Evolutionary conservation across 2,329 filamentous ascomycete species (phyloP).

Genomic region (Neofusicoccum kwambonambiense): DNA sequence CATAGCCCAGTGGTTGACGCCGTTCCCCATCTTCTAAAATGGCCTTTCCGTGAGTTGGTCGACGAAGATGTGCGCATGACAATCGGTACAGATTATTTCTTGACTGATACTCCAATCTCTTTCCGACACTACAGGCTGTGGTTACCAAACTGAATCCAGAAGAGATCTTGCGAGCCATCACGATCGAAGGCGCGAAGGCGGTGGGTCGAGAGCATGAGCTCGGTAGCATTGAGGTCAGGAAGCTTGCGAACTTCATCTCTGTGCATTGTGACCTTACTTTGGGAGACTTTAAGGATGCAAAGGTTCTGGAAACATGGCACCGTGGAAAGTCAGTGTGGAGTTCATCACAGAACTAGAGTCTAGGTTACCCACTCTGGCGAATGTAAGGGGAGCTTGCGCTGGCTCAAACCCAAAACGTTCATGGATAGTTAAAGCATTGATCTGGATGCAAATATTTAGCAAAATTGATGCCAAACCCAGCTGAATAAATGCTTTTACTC

Average conservation of each 20-base stretch:
- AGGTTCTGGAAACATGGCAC: no score
- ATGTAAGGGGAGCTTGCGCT: no score
- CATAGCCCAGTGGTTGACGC: conserved; percentile 23
- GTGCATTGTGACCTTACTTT: no score
- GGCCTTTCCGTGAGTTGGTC: conserved; percentile 30
- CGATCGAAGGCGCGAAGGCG: conserved; percentile 30
- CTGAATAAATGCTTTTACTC: no score
- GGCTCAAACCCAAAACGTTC: no score
- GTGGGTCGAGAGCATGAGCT: conserved; percentile 26
- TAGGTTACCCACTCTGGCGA: no score
- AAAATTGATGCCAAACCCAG: no score
- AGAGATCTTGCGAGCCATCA: conserved; percentile 27
- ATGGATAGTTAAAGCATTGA: no score
- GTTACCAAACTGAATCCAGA: neutral
- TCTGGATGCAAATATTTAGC: no score
- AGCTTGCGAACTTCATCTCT: conserved; percentile 19
- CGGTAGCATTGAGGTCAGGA: conserved; percentile 33
- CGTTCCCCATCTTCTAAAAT: conserved; percentile 25
- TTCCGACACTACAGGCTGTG: conserved; percentile 19
- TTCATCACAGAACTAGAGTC: no score
- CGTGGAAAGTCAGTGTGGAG: no score
- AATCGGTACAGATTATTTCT: conserved; percentile 30
- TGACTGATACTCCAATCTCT: conserved; percentile 23
- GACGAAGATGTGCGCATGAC: conserved; percentile 29
- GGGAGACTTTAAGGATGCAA: no score